Evolutionary conservation across 208 protist genomes (phyloP).

Genomic region (Leishmania guyanensis): DNA sequence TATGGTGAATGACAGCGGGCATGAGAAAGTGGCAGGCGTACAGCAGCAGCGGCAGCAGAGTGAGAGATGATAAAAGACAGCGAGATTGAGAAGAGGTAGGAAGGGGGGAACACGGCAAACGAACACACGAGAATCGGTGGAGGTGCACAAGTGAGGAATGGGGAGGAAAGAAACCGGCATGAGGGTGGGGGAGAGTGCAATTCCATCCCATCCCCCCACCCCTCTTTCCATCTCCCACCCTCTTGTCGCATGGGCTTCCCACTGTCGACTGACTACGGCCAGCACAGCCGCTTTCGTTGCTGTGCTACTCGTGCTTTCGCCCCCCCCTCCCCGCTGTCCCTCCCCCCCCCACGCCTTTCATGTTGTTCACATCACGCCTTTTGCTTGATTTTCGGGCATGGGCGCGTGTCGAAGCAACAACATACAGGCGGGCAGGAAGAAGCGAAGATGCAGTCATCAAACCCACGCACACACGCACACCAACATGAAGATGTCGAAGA

Average conservation of each 20-base stretch:
- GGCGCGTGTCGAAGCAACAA: neutral
- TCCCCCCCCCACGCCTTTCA: neutral
- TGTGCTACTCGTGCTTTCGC: no score
- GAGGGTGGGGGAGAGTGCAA: neutral
- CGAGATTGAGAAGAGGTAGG: neutral
- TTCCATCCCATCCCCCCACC: no score
- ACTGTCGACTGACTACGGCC: neutral
- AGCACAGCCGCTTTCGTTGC: neutral
- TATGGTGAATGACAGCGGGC: neutral
- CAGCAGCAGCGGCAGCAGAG: neutral
- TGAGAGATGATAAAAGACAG: neutral
- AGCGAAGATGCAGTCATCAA: neutral
- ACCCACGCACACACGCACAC: slow-evolving; percentile 1
- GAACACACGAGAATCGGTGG: neutral
- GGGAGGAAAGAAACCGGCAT: neutral
- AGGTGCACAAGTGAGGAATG: neutral
- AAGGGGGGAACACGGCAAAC: neutral
- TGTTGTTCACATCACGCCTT: neutral
- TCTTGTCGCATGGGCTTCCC: neutral
- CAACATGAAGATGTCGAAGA: neutral
- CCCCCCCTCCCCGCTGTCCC: neutral
- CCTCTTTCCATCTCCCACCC: neutral
- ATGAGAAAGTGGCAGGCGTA: neutral
- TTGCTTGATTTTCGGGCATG: neutral
- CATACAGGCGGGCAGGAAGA: neutral